A percentile compares a stretch with the other conserved stretches of the same genome.
Conservation (phyloP, 2,329 filamentous ascomycete species). For the Phoma sp. region DNA sequence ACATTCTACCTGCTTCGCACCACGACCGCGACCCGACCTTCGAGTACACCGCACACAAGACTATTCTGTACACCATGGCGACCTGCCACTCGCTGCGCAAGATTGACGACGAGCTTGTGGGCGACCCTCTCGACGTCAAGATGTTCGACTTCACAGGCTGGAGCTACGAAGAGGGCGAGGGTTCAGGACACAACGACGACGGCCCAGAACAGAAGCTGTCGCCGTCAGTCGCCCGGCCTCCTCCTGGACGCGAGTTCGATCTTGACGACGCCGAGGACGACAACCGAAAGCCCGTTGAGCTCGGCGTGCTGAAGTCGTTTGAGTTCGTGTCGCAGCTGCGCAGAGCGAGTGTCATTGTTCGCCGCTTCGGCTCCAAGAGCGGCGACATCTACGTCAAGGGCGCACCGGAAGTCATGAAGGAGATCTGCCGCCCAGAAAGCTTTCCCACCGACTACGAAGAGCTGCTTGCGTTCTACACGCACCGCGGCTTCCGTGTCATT, state of each 20-base stretch:
- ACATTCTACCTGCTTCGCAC: conserved; percentile 63
- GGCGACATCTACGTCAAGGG: conserved; percentile 94
- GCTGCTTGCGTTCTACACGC: conserved; percentile 87
- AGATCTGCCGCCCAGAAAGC: conserved; percentile 84
- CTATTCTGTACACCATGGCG: conserved; percentile 91
- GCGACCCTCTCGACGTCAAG: conserved; percentile 93
- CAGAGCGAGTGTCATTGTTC: conserved; percentile 89
- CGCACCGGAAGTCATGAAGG: conserved; percentile 93
- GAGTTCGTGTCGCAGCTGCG: conserved; percentile 95
- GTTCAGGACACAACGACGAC: conserved; percentile 69
- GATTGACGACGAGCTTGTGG: conserved; percentile 87
- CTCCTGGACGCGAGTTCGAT: conserved; percentile 66
- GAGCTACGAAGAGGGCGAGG: conserved; percentile 88
- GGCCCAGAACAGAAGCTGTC: conserved; percentile 82
- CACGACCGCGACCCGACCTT: conserved; percentile 67
- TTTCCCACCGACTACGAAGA: conserved; percentile 92
- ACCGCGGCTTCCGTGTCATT: conserved; percentile 95
- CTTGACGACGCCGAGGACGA: conserved; percentile 59
- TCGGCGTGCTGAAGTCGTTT: conserved; percentile 89
- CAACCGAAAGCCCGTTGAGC: conserved; percentile 70
- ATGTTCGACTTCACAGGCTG: conserved; percentile 98
- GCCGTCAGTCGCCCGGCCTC: conserved; percentile 88
- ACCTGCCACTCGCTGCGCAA: conserved; percentile 92
- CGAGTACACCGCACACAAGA: conserved; percentile 69
- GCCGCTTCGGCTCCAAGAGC: conserved; percentile 83